Percentiles rank a stretch among this genome's conserved stretches.
Conservation (phyloP, 2,329 filamentous ascomycete genomes). For the Trichophyton benhamiae region DNA sequence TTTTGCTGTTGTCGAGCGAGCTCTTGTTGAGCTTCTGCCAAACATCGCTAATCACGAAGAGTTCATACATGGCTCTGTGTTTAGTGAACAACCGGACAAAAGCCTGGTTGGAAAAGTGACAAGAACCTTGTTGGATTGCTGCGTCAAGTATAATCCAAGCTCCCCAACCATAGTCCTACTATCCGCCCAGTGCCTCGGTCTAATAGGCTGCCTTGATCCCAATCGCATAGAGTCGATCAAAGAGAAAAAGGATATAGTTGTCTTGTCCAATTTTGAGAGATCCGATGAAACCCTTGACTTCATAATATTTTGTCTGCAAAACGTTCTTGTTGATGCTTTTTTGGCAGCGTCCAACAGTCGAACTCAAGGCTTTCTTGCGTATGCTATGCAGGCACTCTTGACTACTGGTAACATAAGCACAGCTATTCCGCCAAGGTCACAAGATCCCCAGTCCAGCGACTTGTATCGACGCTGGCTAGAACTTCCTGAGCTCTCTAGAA, state of each 20-base stretch:
- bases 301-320: slow-evolving; percentile 68
- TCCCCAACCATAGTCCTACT: slow-evolving; percentile 56
- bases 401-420: slow-evolving; percentile 61
- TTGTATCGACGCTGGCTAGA: slow-evolving; percentile 63
- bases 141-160: slow-evolving; percentile 61
- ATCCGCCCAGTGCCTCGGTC: slow-evolving; percentile 70
- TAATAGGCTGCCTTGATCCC: slow-evolving; percentile 83
- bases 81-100: slow-evolving; percentile 71
- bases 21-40: slow-evolving; percentile 60
- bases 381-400: slow-evolving; percentile 84
- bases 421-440: slow-evolving; percentile 38
- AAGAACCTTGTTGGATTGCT: slow-evolving; percentile 72
- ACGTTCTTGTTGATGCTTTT: slow-evolving; percentile 83
- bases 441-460: slow-evolving; percentile 44
- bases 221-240: slow-evolving; percentile 73
- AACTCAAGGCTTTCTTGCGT: slow-evolving; percentile 83
- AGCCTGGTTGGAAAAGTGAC: slow-evolving; percentile 55
- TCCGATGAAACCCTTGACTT: slow-evolving; percentile 73
- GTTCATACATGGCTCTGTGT: slow-evolving; percentile 63
- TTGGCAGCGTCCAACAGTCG: slow-evolving; percentile 77
- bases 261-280: slow-evolving; percentile 73
- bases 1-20: slow-evolving; percentile 69
- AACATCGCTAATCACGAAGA: slow-evolving; percentile 64
- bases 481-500: slow-evolving; percentile 64
- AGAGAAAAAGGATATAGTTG: slow-evolving; percentile 69